Evolutionary conservation across 2,329 filamentous ascomycete genomes (phyloP), one percentile per base, ranked within the genome.

Genomic region (Pyrenophora seminiperda): DNA sequence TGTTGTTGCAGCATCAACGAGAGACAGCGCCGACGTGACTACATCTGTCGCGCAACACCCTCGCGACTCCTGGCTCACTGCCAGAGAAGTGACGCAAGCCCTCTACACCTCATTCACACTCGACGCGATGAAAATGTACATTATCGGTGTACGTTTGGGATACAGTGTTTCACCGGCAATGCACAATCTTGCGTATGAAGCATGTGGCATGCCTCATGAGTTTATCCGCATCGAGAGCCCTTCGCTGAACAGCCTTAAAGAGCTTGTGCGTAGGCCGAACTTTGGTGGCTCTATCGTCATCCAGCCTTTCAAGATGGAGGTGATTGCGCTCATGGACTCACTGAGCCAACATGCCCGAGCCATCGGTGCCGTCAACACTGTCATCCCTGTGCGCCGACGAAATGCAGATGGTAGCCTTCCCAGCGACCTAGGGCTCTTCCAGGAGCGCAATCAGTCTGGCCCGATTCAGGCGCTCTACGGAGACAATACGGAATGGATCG

Each of bases 401-500:
- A 72, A 81, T n/a, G 67, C 77, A 0, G 81, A 86, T 48, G 82
- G 82, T 1, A 79, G 76, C 29, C 79, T 85, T 0, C 81, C 84
- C 0, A 77, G 80, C 22, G 82, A 83, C 20, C 49, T 73, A 4
- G 78, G 79, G 1, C 71, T 83, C n/a, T 75, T 79, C 36, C 75
- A 78, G 22, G 79, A 85, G 36, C 80, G 85, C 50, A 86, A 86
- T 54, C 79, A 83, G 34, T 80, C 85, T 1, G 88, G 88, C 0
- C 82, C 84, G 0, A 82, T 90, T 5, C 81, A 82, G 54, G 87
- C 85, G 0, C 76, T 91, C 0, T 89, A 90, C 55, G 89, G 88
- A 1, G 88, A 91, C 50, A 92, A 92, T 52, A 91, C 88, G 0
- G 89, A 92, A 68, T 92, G 89, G 86, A 87, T 91, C 27, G 89